Percentiles rank a stretch among this genome's conserved stretches.
Evolutionary conservation across 768 basidiomycete genomes (phyloP).

Genomic region (Tubosaeta brunneosetosa): DNA sequence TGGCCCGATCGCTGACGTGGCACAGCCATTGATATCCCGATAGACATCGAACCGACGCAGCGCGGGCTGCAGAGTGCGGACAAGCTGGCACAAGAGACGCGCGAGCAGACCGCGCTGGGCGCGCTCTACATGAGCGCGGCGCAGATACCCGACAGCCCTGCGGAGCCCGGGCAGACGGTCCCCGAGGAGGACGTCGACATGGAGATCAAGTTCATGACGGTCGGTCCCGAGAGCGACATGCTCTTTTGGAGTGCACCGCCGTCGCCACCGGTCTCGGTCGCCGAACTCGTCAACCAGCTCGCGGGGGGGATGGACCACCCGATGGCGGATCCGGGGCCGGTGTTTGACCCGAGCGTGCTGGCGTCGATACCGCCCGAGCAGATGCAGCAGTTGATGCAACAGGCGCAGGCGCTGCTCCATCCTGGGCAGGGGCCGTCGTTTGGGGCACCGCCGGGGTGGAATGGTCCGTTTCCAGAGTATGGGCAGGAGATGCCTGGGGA

Average conservation of each 20-base stretch:
- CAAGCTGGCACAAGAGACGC: conserved; percentile 64
- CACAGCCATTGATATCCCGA: conserved; percentile 60
- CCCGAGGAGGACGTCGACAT: conserved; percentile 67
- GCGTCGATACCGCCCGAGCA: conserved; percentile 52
- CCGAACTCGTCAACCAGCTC: conserved; percentile 66
- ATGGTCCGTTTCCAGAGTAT: conserved; percentile 41
- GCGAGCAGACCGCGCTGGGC: conserved; percentile 71
- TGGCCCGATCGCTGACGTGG: conserved; percentile 21
- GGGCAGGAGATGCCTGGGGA: conserved; percentile 47
- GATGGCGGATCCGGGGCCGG: conserved; percentile 32
- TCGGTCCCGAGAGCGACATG: conserved; percentile 62
- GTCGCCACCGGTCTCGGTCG: conserved; percentile 45
- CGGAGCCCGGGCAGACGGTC: conserved; percentile 57
- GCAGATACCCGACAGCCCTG: conserved; percentile 76
- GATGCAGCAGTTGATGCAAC: conserved; percentile 56
- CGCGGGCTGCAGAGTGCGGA: conserved; percentile 70
- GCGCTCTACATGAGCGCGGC: conserved; percentile 67
- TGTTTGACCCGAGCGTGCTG: conserved; percentile 40
- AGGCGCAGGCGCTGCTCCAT: conserved; percentile 33
- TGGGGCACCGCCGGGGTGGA: conserved; percentile 38
- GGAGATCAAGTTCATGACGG: conserved; percentile 59
- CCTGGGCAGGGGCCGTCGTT: conserved; percentile 30
- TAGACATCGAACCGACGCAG: conserved; percentile 46
- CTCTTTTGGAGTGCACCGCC: conserved; percentile 55
- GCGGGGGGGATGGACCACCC: conserved; percentile 41